Conservation (phyloP, 1,284 basidiomycete species). For the Sparassis latifolia region DNA sequence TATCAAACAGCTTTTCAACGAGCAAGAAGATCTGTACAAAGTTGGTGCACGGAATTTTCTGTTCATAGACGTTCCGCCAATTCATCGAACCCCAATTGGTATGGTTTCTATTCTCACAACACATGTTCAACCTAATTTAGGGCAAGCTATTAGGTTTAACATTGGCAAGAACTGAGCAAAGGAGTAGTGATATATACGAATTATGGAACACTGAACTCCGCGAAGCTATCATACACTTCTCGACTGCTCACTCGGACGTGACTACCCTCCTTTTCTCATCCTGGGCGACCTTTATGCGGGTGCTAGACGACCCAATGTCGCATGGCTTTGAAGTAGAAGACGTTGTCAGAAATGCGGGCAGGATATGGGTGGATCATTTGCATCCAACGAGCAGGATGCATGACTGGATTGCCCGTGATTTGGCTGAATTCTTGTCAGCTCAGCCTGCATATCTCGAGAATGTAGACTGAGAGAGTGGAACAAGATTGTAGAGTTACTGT, state of each 20-base stretch:
- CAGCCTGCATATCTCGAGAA: not conserved
- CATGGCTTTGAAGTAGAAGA: constrained; percentile 36
- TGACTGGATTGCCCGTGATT: constrained; percentile 20
- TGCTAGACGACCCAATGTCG: constrained; percentile 37
- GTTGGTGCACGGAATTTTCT: constrained; percentile 55
- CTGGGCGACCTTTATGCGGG: constrained; percentile 36
- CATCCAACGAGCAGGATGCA: constrained; percentile 25
- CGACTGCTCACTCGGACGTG: constrained; percentile 31
- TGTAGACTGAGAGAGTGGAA: too few species aligned
- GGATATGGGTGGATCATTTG: constrained; percentile 44
- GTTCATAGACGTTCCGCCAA: constrained; percentile 56
- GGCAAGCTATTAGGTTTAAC: too few species aligned
- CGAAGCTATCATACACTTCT: constrained; percentile 29
- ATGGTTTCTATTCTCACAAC: not conserved
- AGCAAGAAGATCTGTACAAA: constrained; percentile 42
- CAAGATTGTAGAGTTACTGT: too few species aligned
- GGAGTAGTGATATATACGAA: constrained; percentile 11
- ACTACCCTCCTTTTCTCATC: constrained; percentile 47
- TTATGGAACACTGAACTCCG: constrained; percentile 42
- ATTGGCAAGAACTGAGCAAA: too few species aligned
- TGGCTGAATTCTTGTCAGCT: constrained; percentile 16
- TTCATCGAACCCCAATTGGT: constrained; percentile 38
- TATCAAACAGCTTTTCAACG: constrained; percentile 30
- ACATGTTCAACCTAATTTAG: too few species aligned
- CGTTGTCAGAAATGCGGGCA: constrained; percentile 24